Base-by-base conservation (phyloP, 2,329 filamentous ascomycete genomes). In the Coniochaeta prunicola region DNA sequence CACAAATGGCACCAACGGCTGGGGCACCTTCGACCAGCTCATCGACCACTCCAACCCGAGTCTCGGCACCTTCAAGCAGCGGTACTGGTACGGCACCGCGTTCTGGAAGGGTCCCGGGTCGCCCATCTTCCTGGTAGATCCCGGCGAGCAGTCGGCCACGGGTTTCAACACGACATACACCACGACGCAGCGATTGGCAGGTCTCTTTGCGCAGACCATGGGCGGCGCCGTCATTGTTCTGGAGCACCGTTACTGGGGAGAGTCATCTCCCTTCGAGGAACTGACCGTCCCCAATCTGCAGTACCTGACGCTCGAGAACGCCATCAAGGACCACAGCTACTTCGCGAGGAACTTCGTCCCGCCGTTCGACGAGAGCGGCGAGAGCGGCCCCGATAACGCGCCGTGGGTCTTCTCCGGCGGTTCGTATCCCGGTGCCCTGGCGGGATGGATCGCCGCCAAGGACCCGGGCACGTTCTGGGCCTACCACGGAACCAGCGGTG, bases 401-500 rank as follows among this genome's bases (percentile, higher is more conserved):
- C 80, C 81, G 0, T 84, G 81, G 81, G 71, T 83, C 33, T 70
- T 78, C 55, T 73, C 74, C 26, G 81, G 81, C 17, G 81, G 79
- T 21, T 81, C 77, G 2, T 83, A 83, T 66, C 76, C 76, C 48
- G 81, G 80, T 57, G 80, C 80, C 1, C 71, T 83, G 34, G 67
- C 80, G 1, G 80, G 75, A 0, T 83, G 80, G 80, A 76, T 76
- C 9, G 76, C 76, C 38, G 70, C 71, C n/a, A 71, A 76, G 19
- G 74, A 74, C 13, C 79, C 80, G 0, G 80, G 78, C 24, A 82
- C 79, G 0, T 80, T 79, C 68, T 83, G 80, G 80, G 79, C 80
- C 0, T 82, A 82, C 64, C 77, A 80, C 62, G 77, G 80, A 19
- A 79, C 78, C 12, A 80, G 77, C 64, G 80, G 79, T 1, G 77